These are phyloP conservation scores for Onygenales sp. DNA, from an alignment of 2,329 filamentous ascomycete genomes.

Conservation along the genomic window DNA sequence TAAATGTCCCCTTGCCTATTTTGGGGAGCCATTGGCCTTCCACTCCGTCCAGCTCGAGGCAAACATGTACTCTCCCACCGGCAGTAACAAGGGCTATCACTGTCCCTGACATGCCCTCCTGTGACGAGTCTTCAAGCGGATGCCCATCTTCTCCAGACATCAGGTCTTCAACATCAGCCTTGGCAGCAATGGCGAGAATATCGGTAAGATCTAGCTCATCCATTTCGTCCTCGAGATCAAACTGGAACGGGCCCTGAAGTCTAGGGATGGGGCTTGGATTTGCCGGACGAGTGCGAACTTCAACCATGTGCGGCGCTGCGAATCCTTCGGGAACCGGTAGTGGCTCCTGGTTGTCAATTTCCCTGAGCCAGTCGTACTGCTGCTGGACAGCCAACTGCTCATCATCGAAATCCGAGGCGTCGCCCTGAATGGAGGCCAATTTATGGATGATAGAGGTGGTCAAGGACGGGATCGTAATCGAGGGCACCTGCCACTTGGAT, in stretches of 20 bases:
- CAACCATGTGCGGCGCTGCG: conserved; percentile 32
- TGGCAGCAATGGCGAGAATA: conserved; percentile 47
- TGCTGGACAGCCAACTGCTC: conserved; percentile 41
- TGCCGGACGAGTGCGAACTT: conserved; percentile 48
- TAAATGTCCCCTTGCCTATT: conserved; percentile 30
- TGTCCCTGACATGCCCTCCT: conserved; percentile 45
- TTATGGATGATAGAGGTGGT: conserved; percentile 75
- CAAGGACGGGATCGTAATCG: conserved; percentile 69
- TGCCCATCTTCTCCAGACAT: conserved; percentile 39
- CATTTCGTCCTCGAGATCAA: conserved; percentile 40
- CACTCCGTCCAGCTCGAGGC: conserved; percentile 52
- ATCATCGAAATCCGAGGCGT: conserved; percentile 29
- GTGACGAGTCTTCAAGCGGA: conserved; percentile 26
- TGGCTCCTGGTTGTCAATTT: conserved; percentile 47
- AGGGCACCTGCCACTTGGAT: conserved; percentile 70
- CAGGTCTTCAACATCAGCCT: conserved; percentile 43
- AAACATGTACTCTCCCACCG: conserved; percentile 48
- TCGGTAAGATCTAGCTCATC: conserved; percentile 51
- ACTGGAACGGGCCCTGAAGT: conserved; percentile 53
- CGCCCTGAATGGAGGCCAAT: conserved; percentile 37
- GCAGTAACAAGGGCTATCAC: conserved; percentile 50
- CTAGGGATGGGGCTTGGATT: conserved; percentile 48
- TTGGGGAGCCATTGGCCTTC: conserved; percentile 55
- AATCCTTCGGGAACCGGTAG: conserved; percentile 28
- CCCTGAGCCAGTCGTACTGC: conserved; percentile 51